phyloP scores from a whole-genome alignment of 208 protist species.

The Leishmania tarentolae region DNA sequence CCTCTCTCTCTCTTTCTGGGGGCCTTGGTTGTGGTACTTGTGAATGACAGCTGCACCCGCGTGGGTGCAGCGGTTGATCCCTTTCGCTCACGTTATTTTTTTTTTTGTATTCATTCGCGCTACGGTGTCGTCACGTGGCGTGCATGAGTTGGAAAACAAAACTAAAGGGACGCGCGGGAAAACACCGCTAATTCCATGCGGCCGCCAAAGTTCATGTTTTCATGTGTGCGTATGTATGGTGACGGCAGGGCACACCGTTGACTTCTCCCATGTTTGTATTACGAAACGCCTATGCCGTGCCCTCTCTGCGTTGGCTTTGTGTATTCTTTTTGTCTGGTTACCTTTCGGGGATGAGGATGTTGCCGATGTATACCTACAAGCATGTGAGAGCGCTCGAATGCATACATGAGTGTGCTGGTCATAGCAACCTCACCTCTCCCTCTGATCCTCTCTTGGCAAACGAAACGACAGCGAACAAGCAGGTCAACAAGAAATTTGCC shows the following conservation, averaged over 20 bases:
- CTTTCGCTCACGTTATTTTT: neutral
- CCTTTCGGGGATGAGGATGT: neutral
- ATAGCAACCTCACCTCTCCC: neutral
- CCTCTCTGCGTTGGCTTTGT: neutral
- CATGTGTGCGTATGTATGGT: neutral
- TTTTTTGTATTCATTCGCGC: neutral
- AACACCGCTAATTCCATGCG: neutral
- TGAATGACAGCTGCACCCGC: neutral
- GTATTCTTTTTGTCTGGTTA: neutral
- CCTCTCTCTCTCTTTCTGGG: neutral
- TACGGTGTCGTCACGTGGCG: neutral
- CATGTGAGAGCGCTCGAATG: no score
- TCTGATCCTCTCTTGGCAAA: neutral
- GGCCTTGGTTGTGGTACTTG: neutral
- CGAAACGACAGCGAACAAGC: neutral
- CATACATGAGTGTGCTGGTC: neutral
- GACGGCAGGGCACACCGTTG: neutral
- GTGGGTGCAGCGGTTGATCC: neutral
- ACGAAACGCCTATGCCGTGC: neutral
- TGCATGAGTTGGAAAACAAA: no score
- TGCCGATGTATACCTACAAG: conserved; percentile 3
- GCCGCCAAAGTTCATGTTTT: neutral
- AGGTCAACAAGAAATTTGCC: neutral
- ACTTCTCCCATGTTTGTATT: neutral
- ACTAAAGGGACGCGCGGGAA: neutral